A percentile compares a stretch with the other conserved stretches of the same genome.
Evolutionary conservation across 75 land plant species (phyloP).

Genomic region (Pinus taeda): DNA sequence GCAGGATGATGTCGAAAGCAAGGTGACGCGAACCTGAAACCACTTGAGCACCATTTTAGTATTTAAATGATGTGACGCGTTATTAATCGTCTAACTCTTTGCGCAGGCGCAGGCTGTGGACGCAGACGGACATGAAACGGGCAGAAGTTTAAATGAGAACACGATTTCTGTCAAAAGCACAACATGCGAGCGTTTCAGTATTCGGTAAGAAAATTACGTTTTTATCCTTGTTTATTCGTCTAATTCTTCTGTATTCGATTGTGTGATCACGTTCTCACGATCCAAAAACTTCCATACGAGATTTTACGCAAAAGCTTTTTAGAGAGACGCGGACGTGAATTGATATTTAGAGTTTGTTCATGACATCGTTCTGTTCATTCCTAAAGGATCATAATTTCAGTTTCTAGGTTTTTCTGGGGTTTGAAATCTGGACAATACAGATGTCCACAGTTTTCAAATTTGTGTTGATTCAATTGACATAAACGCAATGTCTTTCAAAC

Average conservation of each 20-base stretch:
- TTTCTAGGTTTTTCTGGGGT: neutral
- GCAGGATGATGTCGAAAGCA: neutral
- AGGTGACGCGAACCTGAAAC: neutral
- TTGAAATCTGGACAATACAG: neutral
- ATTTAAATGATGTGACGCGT: neutral
- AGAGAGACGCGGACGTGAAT: neutral
- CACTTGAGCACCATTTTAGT: neutral
- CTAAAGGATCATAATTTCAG: neutral
- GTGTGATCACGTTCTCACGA: neutral
- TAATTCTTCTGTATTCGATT: too few species aligned
- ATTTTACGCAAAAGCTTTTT: neutral
- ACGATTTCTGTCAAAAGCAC: neutral
- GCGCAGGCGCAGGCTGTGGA: neutral
- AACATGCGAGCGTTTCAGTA: neutral
- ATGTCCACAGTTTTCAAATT: neutral
- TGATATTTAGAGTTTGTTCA: neutral
- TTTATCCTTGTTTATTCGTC: neutral
- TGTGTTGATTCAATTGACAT: neutral
- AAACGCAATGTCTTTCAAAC: neutral
- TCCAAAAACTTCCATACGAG: neutral
- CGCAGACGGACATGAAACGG: neutral
- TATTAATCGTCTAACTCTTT: neutral
- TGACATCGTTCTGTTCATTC: neutral
- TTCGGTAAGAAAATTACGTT: constrained; percentile 1
- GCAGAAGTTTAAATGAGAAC: neutral